Conservation (phyloP, 495 filamentous ascomycete species). For the Penicillium cinerascens region DNA sequence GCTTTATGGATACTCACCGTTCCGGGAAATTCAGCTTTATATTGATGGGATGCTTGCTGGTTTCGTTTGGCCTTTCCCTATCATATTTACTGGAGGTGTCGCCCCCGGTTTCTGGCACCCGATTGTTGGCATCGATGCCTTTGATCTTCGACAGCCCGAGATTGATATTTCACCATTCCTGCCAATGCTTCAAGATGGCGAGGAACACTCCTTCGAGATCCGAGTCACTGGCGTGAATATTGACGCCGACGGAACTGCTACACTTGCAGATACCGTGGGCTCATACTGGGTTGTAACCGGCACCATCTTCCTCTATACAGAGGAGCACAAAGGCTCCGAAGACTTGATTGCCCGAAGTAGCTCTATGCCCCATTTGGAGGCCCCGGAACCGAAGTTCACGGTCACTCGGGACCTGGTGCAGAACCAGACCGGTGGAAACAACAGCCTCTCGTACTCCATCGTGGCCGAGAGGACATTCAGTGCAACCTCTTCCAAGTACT, state of each 20-base stretch:
- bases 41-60: slow-evolving; percentile 76
- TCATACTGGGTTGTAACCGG: slow-evolving; percentile 80
- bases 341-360: not conserved
- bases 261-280: slow-evolving; percentile 58
- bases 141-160: slow-evolving; percentile 76
- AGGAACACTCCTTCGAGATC: slow-evolving; percentile 67
- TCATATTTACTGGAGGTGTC: slow-evolving; percentile 87
- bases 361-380: slow-evolving; percentile 23
- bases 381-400: slow-evolving; percentile 41
- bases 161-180: slow-evolving; percentile 83
- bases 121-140: slow-evolving; percentile 80
- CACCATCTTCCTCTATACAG: slow-evolving; percentile 74
- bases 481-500: slow-evolving; percentile 43
- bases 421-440: slow-evolving; percentile 52
- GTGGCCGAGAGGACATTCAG: slow-evolving; percentile 54
- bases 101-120: slow-evolving; percentile 80
- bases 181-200: slow-evolving; percentile 61
- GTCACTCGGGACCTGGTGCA: slow-evolving; percentile 39
- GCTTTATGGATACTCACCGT: slow-evolving; percentile 71
- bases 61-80: slow-evolving; percentile 79
- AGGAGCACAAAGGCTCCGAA: slow-evolving; percentile 42
- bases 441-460: slow-evolving; percentile 58
- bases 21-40: slow-evolving; percentile 76
- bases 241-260: slow-evolving; percentile 37
- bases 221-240: slow-evolving; percentile 60